These are phyloP conservation scores for Aspergillus luchuensis DNA, from an alignment of 2,329 filamentous ascomycete species.

Conservation along the genomic window DNA sequence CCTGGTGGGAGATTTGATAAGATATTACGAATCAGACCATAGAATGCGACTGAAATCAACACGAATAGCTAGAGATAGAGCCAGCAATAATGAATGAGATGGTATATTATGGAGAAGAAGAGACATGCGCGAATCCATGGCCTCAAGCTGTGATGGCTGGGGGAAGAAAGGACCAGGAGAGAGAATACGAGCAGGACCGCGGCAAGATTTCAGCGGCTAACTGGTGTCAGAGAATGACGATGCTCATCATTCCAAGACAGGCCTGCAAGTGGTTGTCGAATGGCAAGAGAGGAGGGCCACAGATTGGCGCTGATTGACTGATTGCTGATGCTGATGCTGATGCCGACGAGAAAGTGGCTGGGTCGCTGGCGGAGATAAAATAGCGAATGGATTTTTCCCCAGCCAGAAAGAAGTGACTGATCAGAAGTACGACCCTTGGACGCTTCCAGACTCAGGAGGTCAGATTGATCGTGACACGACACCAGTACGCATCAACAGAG, in stretches of 20 bases:
- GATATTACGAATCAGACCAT: slow-evolving; percentile 2
- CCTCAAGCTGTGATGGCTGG: background rate
- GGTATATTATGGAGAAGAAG: background rate
- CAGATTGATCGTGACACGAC: background rate
- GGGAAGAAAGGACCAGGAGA: background rate
- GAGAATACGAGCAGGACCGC: background rate
- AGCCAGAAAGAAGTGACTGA: background rate
- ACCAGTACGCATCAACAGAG: background rate
- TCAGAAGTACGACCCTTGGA: too few species aligned
- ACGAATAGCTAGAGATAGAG: background rate
- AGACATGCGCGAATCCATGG: slow-evolving; percentile 2
- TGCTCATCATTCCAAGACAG: background rate
- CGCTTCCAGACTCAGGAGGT: background rate
- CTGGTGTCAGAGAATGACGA: slow-evolving; percentile 11
- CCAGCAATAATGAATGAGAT: background rate
- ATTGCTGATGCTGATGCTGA: background rate
- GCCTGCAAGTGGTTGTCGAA: background rate
- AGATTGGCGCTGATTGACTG: slow-evolving; percentile 1
- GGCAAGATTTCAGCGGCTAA: slow-evolving; percentile 2
- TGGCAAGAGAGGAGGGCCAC: background rate
- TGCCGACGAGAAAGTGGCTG: background rate
- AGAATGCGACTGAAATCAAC: background rate
- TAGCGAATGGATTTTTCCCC: background rate
- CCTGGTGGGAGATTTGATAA: background rate
- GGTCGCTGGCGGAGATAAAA: background rate